Evolutionary conservation across 345 rosid genomes (phyloP).

Genomic region (Salix exigua): DNA sequence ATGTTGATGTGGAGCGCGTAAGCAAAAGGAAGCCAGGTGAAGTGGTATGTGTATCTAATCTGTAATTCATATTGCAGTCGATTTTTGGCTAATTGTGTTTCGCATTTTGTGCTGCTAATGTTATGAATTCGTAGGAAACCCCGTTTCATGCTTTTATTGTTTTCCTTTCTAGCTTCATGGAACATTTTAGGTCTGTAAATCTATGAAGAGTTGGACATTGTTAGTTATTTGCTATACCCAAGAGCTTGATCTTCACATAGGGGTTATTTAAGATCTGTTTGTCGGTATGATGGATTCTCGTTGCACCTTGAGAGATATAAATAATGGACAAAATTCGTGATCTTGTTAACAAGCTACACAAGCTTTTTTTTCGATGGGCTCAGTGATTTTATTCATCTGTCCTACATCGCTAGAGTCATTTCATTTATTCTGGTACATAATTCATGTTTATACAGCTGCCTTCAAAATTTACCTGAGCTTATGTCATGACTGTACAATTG

Average conservation of each 20-base stretch:
- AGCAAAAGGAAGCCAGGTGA: slow-evolving; percentile 93
- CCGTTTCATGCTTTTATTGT: background rate
- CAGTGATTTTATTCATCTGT: too few species aligned
- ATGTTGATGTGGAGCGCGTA: slow-evolving; percentile 84
- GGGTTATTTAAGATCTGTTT: too few species aligned
- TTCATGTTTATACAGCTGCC: background rate
- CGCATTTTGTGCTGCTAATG: background rate
- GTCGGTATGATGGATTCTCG: too few species aligned
- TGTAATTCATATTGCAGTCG: background rate
- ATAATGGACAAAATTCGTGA: too few species aligned
- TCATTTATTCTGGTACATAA: too few species aligned
- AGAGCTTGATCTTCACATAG: too few species aligned
- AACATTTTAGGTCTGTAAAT: background rate
- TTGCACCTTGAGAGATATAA: too few species aligned
- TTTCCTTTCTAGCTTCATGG: background rate
- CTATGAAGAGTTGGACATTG: background rate
- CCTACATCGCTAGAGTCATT: too few species aligned
- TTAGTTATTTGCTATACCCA: background rate
- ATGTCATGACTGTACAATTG: background rate
- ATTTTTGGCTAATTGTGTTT: background rate
- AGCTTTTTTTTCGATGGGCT: too few species aligned
- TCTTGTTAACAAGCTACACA: too few species aligned
- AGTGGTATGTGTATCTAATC: slow-evolving; percentile 48
- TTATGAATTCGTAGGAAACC: background rate
- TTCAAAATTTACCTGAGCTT: background rate